Evolutionary conservation across 495 filamentous ascomycete species (phyloP).

Genomic region (Neurospora tetraspora): DNA sequence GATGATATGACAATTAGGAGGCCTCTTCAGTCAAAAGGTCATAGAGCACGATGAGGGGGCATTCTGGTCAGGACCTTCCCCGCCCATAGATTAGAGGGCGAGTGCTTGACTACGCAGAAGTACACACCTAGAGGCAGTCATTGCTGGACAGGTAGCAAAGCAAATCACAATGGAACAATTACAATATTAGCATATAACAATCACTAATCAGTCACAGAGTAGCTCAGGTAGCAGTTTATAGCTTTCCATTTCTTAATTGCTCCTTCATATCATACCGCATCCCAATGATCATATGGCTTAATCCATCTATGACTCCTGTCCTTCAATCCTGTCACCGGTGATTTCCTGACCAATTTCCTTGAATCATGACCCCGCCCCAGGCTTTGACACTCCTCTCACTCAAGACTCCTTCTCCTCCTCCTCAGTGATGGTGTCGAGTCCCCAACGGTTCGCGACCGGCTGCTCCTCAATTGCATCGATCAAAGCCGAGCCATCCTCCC

Average conservation of each 20-base stretch:
- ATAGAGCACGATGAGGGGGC: background rate
- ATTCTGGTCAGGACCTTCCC: background rate
- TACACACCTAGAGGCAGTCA: background rate
- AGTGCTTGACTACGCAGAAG: background rate
- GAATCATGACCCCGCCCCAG: background rate
- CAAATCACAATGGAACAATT: background rate
- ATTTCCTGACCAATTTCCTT: background rate
- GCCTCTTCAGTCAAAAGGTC: accelerated
- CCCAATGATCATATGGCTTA: background rate
- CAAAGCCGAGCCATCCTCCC: background rate
- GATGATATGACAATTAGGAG: background rate
- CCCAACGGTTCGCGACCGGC: background rate
- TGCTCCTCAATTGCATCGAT: background rate
- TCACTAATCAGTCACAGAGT: background rate
- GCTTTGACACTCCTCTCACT: accelerated
- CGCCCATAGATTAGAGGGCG: background rate
- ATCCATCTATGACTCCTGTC: background rate
- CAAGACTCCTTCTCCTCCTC: background rate
- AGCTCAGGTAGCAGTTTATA: background rate
- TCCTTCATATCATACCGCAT: background rate
- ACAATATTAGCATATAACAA: background rate
- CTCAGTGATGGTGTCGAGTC: accelerated
- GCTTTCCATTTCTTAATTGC: background rate
- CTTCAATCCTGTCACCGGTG: background rate
- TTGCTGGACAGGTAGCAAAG: background rate